Evolutionary conservation across 441 rosid species (phyloP), one percentile per base, ranked within the genome.

Genomic region (Pelargonium citronellum): DNA sequence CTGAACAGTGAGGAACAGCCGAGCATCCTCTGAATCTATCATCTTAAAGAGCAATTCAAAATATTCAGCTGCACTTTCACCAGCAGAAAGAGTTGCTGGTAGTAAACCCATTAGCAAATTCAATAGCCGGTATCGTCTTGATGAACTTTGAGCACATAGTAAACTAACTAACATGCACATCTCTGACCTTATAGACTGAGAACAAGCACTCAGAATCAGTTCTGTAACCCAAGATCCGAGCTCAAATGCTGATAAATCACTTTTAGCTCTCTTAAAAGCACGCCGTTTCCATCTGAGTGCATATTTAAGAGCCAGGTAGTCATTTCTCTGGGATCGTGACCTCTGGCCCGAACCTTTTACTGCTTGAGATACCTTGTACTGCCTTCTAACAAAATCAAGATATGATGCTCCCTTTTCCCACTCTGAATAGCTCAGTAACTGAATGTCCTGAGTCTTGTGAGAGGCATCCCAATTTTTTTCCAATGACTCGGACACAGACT

Each of bases 341-440:
- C 86, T 91, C 84, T 86, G 96, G 71, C 87, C 85, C 62, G 81
- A 79, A 80, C 85, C 85, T 81, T 86, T 91, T 68, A 87, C 86
- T 55, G 85, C 83, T 79, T 89, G 98, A 79, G 93, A 91, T 68
- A 85, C 99, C 81, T 87, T 91, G 83, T 92, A 94, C 77, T 95
- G 96, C 83, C 99, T 92, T 86, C 99, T 87, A 76, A 96, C 99
- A 87, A 96, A 96, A 81, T 96, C 99, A 74, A 96, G 87, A 80
- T 96, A 96, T n/a, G 99, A 87, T 72, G 99, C 97, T 79, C 99
- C 99, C 80, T 83, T 89, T 79, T 94, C 98, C 99, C 99, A 96
- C 81, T 96, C 99, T 58, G 91, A 83, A 81, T 91, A 96, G 84
- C 99, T 96, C 41, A 95, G 79, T 73, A 95, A 86, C 71, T 91